These are phyloP conservation scores for Angophora floribunda DNA, from an alignment of 345 rosid species.

Conservation along the genomic window DNA sequence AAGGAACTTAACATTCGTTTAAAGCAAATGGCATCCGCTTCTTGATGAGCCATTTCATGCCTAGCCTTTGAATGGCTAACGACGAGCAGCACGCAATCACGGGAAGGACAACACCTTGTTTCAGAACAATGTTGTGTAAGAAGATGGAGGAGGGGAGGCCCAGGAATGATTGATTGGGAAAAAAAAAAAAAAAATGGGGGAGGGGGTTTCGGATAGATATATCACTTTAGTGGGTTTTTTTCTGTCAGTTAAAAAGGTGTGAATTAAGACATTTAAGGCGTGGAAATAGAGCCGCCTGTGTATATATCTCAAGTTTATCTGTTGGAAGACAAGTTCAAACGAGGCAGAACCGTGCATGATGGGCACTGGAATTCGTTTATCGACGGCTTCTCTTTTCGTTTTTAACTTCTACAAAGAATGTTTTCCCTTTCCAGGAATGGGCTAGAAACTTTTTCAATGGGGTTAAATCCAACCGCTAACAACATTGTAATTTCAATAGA, in stretches of 20 bases:
- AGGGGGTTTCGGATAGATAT: background rate
- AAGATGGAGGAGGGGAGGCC: background rate
- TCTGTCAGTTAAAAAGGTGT: background rate
- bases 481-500: background rate
- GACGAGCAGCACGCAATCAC: background rate
- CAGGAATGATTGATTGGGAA: background rate
- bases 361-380: background rate
- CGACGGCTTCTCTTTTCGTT: background rate
- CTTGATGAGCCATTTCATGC: background rate
- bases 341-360: background rate
- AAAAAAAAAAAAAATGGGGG: background rate
- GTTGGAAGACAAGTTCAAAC: background rate
- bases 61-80: background rate
- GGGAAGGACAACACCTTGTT: background rate
- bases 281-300: background rate
- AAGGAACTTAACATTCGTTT: accelerated
- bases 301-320: background rate
- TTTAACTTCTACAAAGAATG: background rate
- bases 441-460: background rate
- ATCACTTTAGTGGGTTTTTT: background rate
- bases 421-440: background rate
- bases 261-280: background rate
- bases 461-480: background rate
- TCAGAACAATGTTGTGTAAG: background rate
- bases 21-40: background rate